phyloP scores from a whole-genome alignment of 2,329 filamentous ascomycete species.

The Zasmidium citrigriseum region DNA sequence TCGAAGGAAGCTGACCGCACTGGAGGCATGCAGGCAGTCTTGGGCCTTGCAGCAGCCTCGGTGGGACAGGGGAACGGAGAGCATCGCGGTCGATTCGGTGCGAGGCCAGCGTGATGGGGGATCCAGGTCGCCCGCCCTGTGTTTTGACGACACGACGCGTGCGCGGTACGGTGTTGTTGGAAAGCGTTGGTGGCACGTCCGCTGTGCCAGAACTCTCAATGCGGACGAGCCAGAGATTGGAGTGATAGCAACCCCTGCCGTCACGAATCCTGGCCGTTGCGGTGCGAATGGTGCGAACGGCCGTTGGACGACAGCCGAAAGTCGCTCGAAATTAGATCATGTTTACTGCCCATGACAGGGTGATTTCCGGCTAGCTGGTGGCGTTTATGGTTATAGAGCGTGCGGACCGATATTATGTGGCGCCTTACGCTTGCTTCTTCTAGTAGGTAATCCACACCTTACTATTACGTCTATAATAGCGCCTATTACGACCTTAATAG shows the following conservation, averaged over 20 bases:
- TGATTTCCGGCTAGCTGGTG: background rate
- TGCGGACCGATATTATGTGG: background rate
- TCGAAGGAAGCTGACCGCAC: background rate
- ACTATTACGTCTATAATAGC: background rate
- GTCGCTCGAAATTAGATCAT: background rate
- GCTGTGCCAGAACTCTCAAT: no score
- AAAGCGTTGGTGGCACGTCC: no score
- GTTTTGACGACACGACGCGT: background rate
- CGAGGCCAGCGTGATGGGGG: background rate
- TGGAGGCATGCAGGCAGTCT: background rate
- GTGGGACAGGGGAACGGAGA: background rate
- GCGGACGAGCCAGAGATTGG: background rate
- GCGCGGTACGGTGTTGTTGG: background rate
- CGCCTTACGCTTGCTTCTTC: background rate
- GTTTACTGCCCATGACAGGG: background rate
- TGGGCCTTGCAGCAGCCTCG: background rate
- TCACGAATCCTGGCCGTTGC: background rate
- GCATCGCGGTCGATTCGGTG: background rate
- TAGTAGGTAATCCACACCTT: background rate
- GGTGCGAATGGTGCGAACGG: no score
- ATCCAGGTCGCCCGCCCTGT: background rate
- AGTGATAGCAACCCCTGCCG: background rate
- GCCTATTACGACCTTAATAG: background rate
- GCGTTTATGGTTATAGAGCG: background rate
- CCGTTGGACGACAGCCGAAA: background rate